Base-by-base conservation (phyloP, 1,139 yeast species). In the Zygosaccharomyces pseudobailii region DNA sequence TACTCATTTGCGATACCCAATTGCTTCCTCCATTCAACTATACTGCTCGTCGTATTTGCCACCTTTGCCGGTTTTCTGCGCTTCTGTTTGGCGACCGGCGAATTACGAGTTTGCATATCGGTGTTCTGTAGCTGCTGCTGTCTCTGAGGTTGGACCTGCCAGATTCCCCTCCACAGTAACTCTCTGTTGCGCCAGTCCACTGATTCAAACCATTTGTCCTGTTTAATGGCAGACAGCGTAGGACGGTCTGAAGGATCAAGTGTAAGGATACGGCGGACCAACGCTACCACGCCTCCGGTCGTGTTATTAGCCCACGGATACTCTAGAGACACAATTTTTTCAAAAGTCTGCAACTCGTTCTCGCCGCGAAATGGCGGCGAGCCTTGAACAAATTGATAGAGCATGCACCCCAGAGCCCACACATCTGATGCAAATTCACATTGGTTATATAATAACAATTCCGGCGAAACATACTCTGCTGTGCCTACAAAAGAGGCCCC, bases 401-500 rank as follows among this genome's bases (percentile, higher is more conserved):
- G 59, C 35, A 86, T 84, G 65, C 95, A 86, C 0, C 94, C 95
- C 54, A 84, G 67, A 0, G 94, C 92, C 95, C 95, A 86, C 27
- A 83, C 68, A 66, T 84, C 95, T 41, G 89, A 82, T 23, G 84
- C 84, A 57, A 78, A 82, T 10, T 87, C 86, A 62, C 89, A 83
- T 54, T 80, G 79, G 58, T 85, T 85, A 57, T 72, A 75, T 47
- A 82, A 80, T 43, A 86, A 67, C 32, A 86, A 65, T 59, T 86
- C 95, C 0, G 94, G 94, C 0, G 89, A 81, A 2, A 85, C 92
- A 51, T 80, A 80, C 53, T 80, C 85, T 0, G 96, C 96, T 2
- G 99, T 92, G 0, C 95, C 94, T 5, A 85, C 95, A 68, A 85
- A 85, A 0, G 90, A 84, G 13, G 84, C 58, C 5, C 56, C 42